Percentiles rank a stretch among this genome's conserved stretches.
Conservation (phyloP, 495 filamentous ascomycete species). For the Neurospora cerealis region DNA sequence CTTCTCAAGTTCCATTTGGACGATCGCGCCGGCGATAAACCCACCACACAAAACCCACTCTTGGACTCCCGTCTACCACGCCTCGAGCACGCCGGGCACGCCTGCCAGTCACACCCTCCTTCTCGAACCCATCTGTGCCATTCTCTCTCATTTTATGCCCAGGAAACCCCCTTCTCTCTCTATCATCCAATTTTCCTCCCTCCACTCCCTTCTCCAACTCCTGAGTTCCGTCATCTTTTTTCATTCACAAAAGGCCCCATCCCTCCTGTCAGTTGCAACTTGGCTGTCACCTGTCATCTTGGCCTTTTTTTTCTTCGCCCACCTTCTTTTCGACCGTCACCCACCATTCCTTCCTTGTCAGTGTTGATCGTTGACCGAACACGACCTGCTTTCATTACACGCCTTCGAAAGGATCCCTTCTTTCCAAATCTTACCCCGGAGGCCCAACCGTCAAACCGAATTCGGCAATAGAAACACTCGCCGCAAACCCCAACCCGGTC, state of each 20-base stretch:
- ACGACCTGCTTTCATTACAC: neutral
- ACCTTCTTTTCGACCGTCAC: neutral
- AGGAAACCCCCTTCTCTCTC: neutral
- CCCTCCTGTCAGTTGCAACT: neutral
- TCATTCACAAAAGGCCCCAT: neutral
- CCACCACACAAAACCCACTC: conserved; percentile 1
- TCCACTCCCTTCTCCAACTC: neutral
- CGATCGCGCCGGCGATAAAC: neutral
- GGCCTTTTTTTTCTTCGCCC: neutral
- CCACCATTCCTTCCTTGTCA: neutral
- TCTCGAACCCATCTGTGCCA: neutral
- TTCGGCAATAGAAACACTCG: neutral
- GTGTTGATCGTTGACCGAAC: neutral
- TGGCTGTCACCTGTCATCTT: neutral
- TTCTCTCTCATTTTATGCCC: neutral
- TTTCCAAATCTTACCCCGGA: neutral
- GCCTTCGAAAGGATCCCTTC: neutral
- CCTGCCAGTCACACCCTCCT: neutral
- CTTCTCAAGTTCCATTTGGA: neutral
- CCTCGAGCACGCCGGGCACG: neutral
- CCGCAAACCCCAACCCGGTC: neutral
- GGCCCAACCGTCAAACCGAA: neutral
- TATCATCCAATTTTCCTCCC: neutral
- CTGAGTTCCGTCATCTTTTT: neutral
- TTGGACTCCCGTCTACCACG: neutral